These are phyloP conservation scores for Aspergillus luchuensis DNA, from an alignment of 2,329 filamentous ascomycete species.

Conservation along the genomic window DNA sequence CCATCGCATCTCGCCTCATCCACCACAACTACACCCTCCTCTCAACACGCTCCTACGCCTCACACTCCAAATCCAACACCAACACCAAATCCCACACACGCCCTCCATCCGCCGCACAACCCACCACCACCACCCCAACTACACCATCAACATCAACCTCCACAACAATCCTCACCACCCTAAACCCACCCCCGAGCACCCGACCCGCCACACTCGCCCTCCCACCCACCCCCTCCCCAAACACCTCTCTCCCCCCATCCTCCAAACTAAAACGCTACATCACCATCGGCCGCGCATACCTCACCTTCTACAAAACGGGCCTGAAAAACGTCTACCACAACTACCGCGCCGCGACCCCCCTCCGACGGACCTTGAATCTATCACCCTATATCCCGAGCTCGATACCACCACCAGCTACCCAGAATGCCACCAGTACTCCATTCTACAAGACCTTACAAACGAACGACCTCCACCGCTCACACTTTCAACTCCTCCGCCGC, in stretches of 20 bases:
- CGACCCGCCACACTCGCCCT: constrained; percentile 69
- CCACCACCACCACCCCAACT: constrained; percentile 17
- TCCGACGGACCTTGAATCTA: constrained; percentile 35
- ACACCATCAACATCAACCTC: constrained; percentile 24
- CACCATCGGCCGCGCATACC: constrained; percentile 71
- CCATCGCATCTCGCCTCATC: not conserved
- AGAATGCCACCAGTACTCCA: not conserved
- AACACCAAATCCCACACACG: constrained; percentile 21
- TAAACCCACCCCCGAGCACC: constrained; percentile 75
- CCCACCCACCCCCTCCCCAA: constrained; percentile 53
- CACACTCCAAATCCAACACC: constrained; percentile 9
- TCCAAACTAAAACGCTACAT: constrained; percentile 36
- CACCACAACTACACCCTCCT: not conserved
- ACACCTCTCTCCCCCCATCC: constrained; percentile 45
- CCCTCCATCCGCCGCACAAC: constrained; percentile 24
- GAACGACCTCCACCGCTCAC: constrained; percentile 48
- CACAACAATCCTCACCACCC: constrained; percentile 23
- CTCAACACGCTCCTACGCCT: constrained; percentile 9
- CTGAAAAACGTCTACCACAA: constrained; percentile 74
- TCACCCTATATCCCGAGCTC: constrained; percentile 38
- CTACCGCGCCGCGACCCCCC: constrained; percentile 42
- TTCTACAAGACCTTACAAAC: constrained; percentile 18
- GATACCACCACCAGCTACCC: constrained; percentile 19
- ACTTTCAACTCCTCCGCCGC: constrained; percentile 70
- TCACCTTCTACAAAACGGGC: constrained; percentile 84